Evolutionary conservation across 345 rosid genomes (phyloP), one percentile per base, ranked within the genome.

Genomic region (Tarenaya hassleriana): DNA sequence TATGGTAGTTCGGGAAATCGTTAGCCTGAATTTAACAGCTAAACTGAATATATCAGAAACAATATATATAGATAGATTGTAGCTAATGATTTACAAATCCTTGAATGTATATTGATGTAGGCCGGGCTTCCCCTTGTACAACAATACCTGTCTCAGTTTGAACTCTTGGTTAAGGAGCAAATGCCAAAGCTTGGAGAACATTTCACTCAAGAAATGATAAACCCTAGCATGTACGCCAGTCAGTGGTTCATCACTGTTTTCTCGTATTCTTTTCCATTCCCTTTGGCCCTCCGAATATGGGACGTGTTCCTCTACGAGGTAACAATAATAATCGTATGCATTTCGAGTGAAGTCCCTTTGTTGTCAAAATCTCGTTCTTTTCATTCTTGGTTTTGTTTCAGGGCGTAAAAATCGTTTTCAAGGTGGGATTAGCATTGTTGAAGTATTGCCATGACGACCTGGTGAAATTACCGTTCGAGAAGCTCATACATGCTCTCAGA

Each of bases 211-310:
- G 91, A 92, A 79, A 85, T 83, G 95, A 88, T 92, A 65, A 92
- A 85, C 73, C 95, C 98, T 50, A 92, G 97, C 69, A 92, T 92
- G 98, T 92, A 92, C 62, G 97, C 91, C 31, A 92, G 97, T 52
- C 97, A 92, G 56, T 92, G 98, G 97, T 92, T 92, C 82, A 88
- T 92, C 55, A 92, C 98, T 3, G 95, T 92, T 33, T 92, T 92
- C 62, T 74, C 97, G 0, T 88, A 85, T 68, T 92, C 98, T 10
- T 83, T 92, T 69, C 98, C 98, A 0, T 92, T 92, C 70, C 86
- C 75, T 61, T 67, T 83, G 69, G 86, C 97, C 52, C 91, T 92
- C 63, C 83, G 98, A 69, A 85, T 85, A 43, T 92, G 98, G 98
- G 97, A 92, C 70, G 95, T 92, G 33, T 94, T 94, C 71, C 88